A percentile compares a stretch with the other conserved stretches of the same genome.
Evolutionary conservation across 768 basidiomycete genomes (phyloP).

Genomic region (Suillus ampliporus): DNA sequence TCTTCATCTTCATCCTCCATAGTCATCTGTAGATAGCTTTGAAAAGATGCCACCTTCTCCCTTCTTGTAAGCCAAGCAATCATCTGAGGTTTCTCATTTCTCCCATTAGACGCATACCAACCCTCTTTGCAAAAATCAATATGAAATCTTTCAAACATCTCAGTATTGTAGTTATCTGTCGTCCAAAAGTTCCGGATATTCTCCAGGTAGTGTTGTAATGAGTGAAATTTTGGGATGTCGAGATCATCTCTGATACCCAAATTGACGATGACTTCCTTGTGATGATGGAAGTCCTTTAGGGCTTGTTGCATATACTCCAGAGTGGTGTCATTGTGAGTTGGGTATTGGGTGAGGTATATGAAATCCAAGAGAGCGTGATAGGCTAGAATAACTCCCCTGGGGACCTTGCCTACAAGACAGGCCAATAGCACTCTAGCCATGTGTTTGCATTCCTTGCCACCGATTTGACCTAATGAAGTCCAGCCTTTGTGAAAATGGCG

Average conservation of each 20-base stretch:
- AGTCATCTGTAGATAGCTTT: constrained; percentile 21
- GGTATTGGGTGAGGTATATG: constrained; percentile 41
- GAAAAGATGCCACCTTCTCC: constrained; percentile 35
- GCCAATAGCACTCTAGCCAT: not conserved
- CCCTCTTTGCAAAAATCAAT: constrained; percentile 48
- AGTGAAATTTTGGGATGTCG: constrained; percentile 35
- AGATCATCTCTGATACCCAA: constrained; percentile 34
- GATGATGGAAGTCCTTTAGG: constrained; percentile 37
- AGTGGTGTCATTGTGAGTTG: constrained; percentile 27
- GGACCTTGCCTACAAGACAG: constrained; percentile 37
- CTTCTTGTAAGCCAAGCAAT: constrained; percentile 39
- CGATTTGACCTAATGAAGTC: not conserved
- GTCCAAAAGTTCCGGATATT: constrained; percentile 29
- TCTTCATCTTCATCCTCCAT: not conserved
- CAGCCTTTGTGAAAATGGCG: not conserved
- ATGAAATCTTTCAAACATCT: constrained; percentile 34
- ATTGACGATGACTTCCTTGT: constrained; percentile 41
- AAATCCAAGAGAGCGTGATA: constrained; percentile 44
- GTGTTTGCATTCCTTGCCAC: not conserved
- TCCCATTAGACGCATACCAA: constrained; percentile 39
- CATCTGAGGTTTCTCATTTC: constrained; percentile 46
- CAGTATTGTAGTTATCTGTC: constrained; percentile 32
- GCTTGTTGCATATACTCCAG: constrained; percentile 25
- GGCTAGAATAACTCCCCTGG: constrained; percentile 34
- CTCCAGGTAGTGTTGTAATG: constrained; percentile 25